Evolutionary conservation across 495 filamentous ascomycete species (phyloP), one percentile per base, ranked within the genome.

Genomic region (Astrothelium macrocarpum): DNA sequence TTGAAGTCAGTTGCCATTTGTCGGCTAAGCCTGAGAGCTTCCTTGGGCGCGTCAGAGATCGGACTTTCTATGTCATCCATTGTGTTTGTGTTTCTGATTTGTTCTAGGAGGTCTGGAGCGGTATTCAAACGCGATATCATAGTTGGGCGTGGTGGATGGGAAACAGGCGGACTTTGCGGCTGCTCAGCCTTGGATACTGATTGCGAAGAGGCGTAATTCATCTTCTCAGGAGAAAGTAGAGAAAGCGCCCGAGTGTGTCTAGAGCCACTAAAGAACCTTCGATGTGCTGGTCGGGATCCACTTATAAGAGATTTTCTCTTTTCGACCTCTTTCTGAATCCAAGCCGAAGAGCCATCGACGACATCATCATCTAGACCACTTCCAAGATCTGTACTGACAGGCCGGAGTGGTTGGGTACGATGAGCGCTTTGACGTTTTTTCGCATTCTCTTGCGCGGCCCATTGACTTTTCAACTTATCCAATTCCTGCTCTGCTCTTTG

Each of bases 1-100:
- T 86, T 86, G 69, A 98, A 82, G 73, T 95, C 94, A 10, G 87
- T 88, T 1, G 94, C 93, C 73, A 97, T 89, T 72, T 95, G 90
- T 70, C 91, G 91, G 56, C 87, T 85, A 1, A 86, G 87, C 29
- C 49, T 56, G 16, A 56, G 29, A 10, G 49, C 25, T 56, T 56
- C 49, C 29, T 26, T 56, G 25, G 49, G 49, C 3, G 49, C 16
- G 25, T 56, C 49, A 9, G 49, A 29, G 49, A 29, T 20, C 29
- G 49, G 49, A 56, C 49, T 56, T 9, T 20, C 29, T 9, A 56
- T 29, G 49, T 56, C 49, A 9, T 56, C 49, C 49, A 56, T 56
- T 56, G 49, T 56, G 29, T 56, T 56, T 29, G 49, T 56, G 20
- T 56, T 56, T 11, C 25, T 26, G 10, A 56, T 26, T 16, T 56